Base-by-base conservation (phyloP, 192 early-diverging fungal species). In the Backusella sp. region DNA sequence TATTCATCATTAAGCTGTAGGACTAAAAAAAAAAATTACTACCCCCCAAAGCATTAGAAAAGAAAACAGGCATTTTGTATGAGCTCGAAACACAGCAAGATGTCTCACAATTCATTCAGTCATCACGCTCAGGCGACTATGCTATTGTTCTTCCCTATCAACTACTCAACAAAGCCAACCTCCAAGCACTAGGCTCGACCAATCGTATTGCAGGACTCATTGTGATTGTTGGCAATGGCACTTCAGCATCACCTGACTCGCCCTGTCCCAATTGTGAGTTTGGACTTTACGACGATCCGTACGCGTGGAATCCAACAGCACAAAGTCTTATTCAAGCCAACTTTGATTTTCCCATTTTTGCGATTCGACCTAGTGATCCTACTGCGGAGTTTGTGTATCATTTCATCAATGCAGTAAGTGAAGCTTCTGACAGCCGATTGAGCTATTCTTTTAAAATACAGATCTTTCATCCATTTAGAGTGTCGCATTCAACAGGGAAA, bases 261-360 rank as follows among this genome's bases (percentile, higher is more conserved):
- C 80, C 80, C 8, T 92, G 89, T 75, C 92, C 94, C 9, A 92
- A 92, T 72, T 92, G 87, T 66, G 82, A 89, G 62, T 93, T 85
- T 82, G 91, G 90, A 15, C 85, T 92, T 17, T 93, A 93, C 79
- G 88, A 85, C 19, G 85, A 88, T 49, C 62, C 84, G 23, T 90
- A 93, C 68, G 41, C 79, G 14, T 95, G 92, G 92, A 95, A 93
- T 65, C 90, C 91, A 35, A 83, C 80, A 9, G 94, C 88, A 26
- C 88, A 82, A 67, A 83, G 83, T 21, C 72, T 94, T 44, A 68
- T 88, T 14, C 85, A 85, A 59, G 62, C 89, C 35, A 70, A 68
- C 19, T 91, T 87, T 72, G 82, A 90, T 52, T 89, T 91, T 69
- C 94, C 94, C 6, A 89, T 95, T 37, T 92, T 90, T 79, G 89